Evolutionary conservation across 1,139 yeast genomes (phyloP), one percentile per base, ranked within the genome.

Genomic region (Zygosaccharomyces sapae): DNA sequence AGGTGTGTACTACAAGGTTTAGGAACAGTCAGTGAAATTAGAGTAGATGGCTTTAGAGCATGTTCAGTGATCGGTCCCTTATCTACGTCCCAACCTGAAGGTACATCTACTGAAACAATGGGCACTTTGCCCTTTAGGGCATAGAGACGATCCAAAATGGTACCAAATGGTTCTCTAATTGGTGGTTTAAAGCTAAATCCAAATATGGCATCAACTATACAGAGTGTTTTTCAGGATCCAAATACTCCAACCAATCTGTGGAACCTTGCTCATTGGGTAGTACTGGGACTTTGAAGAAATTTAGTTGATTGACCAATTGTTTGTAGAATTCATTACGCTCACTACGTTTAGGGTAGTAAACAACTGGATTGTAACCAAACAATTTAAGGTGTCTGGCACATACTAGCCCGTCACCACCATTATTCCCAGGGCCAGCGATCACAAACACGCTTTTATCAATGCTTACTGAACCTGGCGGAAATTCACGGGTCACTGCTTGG

Each of bases 51-150:
- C 7, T 66, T 66, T 25, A 73, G 60, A 13, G 69, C 59, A 3
- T 77, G 74, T 25, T 74, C 76, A 0, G 66, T 63, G 0, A 65
- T 58, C 0, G 95, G 96, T 0, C 98, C 98, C 3, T 74, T 62
- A 61, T 92, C 95, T 4, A 92, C 97, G 62, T 89, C 94, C 98
- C 98, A 92, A 0, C 97, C 96, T 0, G 95, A 85, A 0, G 98
- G 98, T 36, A 90, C 81, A 63, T 92, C 98, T 1, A 92, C 86
- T 0, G 95, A 80, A 0, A 87, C 79, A 2, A 90, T 77, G 0
- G 88, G 89, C 0, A 67, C 57, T 3, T 75, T 68, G 7, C 72
- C 63, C 7, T 65, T 56, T 4, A 56, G 46, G 3, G 68, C 57
- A 22, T 73, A 65, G 58, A 90, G 69, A 34, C 70, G 68, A 3